phyloP scores from a whole-genome alignment of 768 basidiomycete genomes.

The Candolleomyces aberdarensis region DNA sequence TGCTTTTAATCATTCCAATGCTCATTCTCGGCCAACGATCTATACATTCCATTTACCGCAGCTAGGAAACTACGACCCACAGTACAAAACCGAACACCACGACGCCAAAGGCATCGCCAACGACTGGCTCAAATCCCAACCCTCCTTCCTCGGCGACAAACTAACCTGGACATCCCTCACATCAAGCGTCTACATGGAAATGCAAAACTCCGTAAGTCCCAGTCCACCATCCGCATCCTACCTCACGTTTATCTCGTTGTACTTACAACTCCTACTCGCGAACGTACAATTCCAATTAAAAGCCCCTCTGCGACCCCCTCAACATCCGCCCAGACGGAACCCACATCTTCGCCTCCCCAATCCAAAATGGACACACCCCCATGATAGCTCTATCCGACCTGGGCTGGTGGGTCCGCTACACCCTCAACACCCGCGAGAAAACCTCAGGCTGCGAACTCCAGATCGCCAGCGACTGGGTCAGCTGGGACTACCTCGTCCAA shows the following conservation, averaged over 20 bases:
- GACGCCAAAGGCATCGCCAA: constrained; percentile 39
- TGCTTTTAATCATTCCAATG: neutral
- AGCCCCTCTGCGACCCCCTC: constrained; percentile 31
- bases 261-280: neutral
- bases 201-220: constrained; percentile 33
- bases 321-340: constrained; percentile 36
- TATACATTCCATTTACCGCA: neutral
- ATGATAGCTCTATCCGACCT: constrained; percentile 38
- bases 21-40: neutral
- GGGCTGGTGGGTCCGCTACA: constrained; percentile 39
- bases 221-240: too few relatives aligned
- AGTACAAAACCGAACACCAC: constrained; percentile 36
- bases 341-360: constrained; percentile 34
- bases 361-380: constrained; percentile 33
- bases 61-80: constrained; percentile 22
- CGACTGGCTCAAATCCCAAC: constrained; percentile 35
- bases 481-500: constrained; percentile 33
- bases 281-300: too few relatives aligned
- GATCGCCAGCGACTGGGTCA: constrained; percentile 34
- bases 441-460: constrained; percentile 34
- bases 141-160: constrained; percentile 26
- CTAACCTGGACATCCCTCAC: constrained; percentile 36
- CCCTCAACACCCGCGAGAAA: constrained; percentile 31
- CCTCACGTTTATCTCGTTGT: too few relatives aligned
- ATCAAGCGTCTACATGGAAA: constrained; percentile 40